Conservation (phyloP, 2,329 filamentous ascomycete genomes). For the Pseudocercospora eumusae region DNA sequence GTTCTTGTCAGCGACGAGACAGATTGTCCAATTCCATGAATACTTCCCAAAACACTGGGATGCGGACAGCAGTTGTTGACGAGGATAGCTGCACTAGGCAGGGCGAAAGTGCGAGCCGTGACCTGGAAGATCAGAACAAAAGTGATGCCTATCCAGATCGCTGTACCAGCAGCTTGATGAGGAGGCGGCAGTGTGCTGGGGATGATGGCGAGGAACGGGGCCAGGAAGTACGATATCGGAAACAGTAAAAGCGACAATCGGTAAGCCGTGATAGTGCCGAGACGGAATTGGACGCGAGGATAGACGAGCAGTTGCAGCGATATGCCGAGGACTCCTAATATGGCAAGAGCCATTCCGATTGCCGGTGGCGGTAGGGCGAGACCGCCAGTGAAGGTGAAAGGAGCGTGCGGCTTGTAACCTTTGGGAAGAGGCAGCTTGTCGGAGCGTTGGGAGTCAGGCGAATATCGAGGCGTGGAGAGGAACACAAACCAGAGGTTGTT, state of each 20-base stretch:
- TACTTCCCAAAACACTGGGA: constrained; percentile 56
- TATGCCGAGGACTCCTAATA: constrained; percentile 52
- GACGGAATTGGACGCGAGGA: constrained; percentile 44
- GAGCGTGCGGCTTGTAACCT: constrained; percentile 42
- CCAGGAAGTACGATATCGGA: constrained; percentile 48
- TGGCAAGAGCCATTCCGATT: constrained; percentile 52
- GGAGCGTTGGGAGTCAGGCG: constrained; percentile 30
- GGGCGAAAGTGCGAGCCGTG: constrained; percentile 51
- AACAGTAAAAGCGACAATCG: constrained; percentile 48
- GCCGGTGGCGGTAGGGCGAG: constrained; percentile 50
- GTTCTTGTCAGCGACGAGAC: constrained; percentile 57
- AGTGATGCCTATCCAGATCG: constrained; percentile 49
- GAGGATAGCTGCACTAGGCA: constrained; percentile 61
- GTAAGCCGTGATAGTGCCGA: constrained; percentile 47
- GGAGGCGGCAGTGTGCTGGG: constrained; percentile 45
- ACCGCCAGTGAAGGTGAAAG: constrained; percentile 52
- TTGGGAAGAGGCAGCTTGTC: constrained; percentile 44
- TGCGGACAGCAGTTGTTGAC: constrained; percentile 63
- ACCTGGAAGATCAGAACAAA: constrained; percentile 49
- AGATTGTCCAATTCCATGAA: constrained; percentile 62
- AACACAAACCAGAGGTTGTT: constrained; percentile 54
- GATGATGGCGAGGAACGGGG: constrained; percentile 48
- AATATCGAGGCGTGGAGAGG: constrained; percentile 50
- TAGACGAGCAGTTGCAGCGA: constrained; percentile 51
- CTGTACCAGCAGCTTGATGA: constrained; percentile 42